Evolutionary conservation across 768 basidiomycete genomes (phyloP).

Genomic region (Leucocoprinus leucothites): DNA sequence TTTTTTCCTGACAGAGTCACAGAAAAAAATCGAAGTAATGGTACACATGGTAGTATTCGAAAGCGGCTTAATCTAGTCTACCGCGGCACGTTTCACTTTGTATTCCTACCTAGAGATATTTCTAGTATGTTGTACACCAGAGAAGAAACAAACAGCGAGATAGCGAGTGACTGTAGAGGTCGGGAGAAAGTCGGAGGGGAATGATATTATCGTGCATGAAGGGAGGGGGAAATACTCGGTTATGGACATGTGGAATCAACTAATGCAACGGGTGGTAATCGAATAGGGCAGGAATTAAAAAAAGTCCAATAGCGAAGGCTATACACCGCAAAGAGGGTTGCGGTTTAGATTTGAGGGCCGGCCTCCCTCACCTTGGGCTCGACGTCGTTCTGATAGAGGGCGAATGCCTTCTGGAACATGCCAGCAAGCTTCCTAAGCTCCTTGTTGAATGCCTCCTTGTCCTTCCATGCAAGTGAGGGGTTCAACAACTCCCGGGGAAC

Average conservation of each 20-base stretch:
- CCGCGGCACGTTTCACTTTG: not conserved
- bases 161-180: too few relatives aligned
- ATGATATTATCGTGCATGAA: not conserved
- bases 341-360: slow-evolving; percentile 56
- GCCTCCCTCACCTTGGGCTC: slow-evolving; percentile 76
- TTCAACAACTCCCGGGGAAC: slow-evolving; percentile 91
- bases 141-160: not conserved
- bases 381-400: slow-evolving; percentile 86
- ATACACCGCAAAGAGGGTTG: not conserved
- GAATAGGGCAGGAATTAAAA: not conserved
- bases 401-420: slow-evolving; percentile 96
- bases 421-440: slow-evolving; percentile 85
- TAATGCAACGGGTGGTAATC: not conserved
- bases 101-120: not conserved
- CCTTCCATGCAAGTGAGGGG: slow-evolving; percentile 82
- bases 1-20: too few relatives aligned
- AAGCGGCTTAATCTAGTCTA: not conserved
- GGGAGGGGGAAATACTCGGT: not conserved
- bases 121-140: not conserved
- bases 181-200: too few relatives aligned
- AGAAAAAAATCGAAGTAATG: too few relatives aligned
- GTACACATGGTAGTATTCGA: too few relatives aligned
- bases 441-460: slow-evolving; percentile 85
- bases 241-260: not conserved
- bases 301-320: not conserved